Base-by-base conservation (phyloP, 257 asterid genomes). In the Perilla frutescens region DNA sequence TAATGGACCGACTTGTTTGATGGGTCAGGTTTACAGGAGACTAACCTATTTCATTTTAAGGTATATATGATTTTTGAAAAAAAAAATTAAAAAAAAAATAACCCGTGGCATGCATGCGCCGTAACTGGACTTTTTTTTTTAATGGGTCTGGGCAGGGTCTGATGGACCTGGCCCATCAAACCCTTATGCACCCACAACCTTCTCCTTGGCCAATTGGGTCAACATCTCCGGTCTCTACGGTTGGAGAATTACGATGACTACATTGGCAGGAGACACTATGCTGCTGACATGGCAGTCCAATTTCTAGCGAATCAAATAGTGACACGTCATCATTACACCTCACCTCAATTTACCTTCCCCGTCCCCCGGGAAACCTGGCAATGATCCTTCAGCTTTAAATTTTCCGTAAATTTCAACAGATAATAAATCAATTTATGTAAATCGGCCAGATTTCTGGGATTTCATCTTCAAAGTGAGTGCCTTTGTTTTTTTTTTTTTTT, bases 271-370 rank as follows among this genome's bases (percentile, higher is more conserved):
- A 67, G 12, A 3, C 3, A 26, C 8, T 3, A 2, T 34, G 43
- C 36, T 20, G 63, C 12, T 73, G n/a, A 43, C 75, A 14, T 62
- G 66, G 57, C 56, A 56, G 13, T 20, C 59, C 32, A 31, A 60
- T 10, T 2, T 9, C 0, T 6, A 15, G 5, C 83, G 77, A 79
- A 79, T 70, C 40, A 12, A 0, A 1, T 7, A 7, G 1, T 9
- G 77, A 11, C 83, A 79, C 75, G 71, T 75, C 62, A 12, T 0
- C 47, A 4, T 15, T 6, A 75, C 80, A 70, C 83, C 59, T 79
- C 83, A 79, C 77, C 80, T 40, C 32, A 31, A n/a, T 43, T 3
- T 20, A 20, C 1, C 41, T 34, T 26, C 48, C 29, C 65, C 48
- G 7, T 2, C 8, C 72, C 66, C 62, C 71, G 65, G 7, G 62